Evolutionary conservation across 2,329 filamentous ascomycete genomes (phyloP), one percentile per base, ranked within the genome.

Genomic region (Pseudogymnoascus destructans): DNA sequence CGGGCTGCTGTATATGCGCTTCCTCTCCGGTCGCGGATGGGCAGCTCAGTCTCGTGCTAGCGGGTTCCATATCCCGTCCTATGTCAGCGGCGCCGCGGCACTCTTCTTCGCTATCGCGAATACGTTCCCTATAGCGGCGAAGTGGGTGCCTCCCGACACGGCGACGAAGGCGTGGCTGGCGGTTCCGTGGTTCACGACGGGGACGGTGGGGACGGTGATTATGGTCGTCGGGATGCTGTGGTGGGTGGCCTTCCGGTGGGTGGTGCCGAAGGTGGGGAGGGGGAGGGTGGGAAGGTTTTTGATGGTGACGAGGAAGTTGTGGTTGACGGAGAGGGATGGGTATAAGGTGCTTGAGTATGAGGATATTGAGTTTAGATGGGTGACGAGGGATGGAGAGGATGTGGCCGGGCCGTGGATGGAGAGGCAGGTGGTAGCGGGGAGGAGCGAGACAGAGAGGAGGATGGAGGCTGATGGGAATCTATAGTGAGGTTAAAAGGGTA

Each of bases 1-100:
- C 11, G 71, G 71, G 1, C 64, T 73, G 3, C 49, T 72, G 15
- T 66, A 71, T 42, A 65, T 70, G 42, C 61, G 65, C 2, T 61
- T 63, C 9, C 25, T 62, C 5, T 59, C 62, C 1, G 2, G 25
- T 5, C 46, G 46, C n/a, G 46, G 46, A 52, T 52, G 46, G 46
- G 46, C 46, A 2, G 46, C 23, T 3, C 46, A 52, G 46, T 52
- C 46, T 5, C n/a, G 46, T 4, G 46, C 25, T 11, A 52, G 46
- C 10, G 46, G 46, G 15, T 52, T 52, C 25, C 46, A 11, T 5
- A 25, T 52, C 46, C 46, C 46, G 3, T 15, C 25, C 25, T 52
- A 52, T 52, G 25, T 52, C 25, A 52, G 46, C 25, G 46, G 25
- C 9, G 9, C 25, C 5, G 46, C 46, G 17, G 46, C 46, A 17